A percentile compares a stretch with the other conserved stretches of the same genome.
These are phyloP conservation scores for Linnemannia schmuckeri DNA, from an alignment of 192 early-diverging fungal species.

Conservation along the genomic window DNA sequence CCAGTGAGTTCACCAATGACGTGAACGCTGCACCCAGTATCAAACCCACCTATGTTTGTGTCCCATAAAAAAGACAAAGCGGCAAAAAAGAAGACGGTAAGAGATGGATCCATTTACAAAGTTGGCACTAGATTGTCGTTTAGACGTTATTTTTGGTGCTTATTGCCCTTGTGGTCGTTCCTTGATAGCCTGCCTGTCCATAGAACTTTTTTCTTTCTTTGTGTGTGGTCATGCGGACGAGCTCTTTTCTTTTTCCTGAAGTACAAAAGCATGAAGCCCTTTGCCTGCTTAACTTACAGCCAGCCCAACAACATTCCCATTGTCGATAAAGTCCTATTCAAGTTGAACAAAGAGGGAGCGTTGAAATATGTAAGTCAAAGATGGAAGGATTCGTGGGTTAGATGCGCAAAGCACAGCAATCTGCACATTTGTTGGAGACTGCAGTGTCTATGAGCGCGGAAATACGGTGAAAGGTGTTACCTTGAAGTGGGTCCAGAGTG, in stretches of 20 bases:
- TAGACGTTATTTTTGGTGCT: background rate
- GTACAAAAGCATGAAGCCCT: background rate
- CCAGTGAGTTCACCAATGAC: conserved; percentile 30
- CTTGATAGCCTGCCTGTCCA: background rate
- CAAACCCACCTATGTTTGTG: conserved; percentile 34
- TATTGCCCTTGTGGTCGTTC: background rate
- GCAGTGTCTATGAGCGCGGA: background rate
- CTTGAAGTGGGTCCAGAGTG: conserved; percentile 33
- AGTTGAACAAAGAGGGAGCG: background rate
- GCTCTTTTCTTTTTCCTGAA: background rate
- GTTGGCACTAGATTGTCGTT: background rate
- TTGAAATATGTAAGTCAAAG: background rate
- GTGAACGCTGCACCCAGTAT: conserved; percentile 41
- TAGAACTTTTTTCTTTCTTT: background rate
- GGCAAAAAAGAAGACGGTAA: background rate
- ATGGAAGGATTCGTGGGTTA: background rate
- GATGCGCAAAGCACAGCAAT: too few species aligned
- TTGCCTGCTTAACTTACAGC: conserved; percentile 24
- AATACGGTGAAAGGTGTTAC: background rate
- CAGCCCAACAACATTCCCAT: conserved; percentile 45
- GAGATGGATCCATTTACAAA: background rate
- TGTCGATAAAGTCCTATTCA: conserved; percentile 52
- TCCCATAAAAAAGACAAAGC: background rate
- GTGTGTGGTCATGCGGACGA: background rate
- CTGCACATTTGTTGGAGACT: background rate